Evolutionary conservation across 352 stramenopile species (phyloP).

Genomic region (Globisporangium paddicum): DNA sequence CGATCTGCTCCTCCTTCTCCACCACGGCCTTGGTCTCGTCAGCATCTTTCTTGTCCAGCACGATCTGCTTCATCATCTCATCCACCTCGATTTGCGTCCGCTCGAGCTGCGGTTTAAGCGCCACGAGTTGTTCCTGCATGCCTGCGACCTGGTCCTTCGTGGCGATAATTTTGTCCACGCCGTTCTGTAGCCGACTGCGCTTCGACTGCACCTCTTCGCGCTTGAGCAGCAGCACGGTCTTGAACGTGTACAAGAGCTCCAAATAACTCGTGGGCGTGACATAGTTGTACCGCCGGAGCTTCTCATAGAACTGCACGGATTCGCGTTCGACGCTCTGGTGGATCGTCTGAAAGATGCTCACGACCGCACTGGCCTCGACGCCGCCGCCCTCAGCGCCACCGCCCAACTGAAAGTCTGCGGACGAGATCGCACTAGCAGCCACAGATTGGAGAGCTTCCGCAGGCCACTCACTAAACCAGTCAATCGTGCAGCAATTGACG

Average conservation of each 20-base stretch:
- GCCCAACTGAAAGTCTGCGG: conserved; percentile 61
- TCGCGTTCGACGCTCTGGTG: conserved; percentile 88
- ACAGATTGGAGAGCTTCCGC: conserved; percentile 80
- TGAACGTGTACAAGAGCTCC: conserved; percentile 92
- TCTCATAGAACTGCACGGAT: conserved; percentile 81
- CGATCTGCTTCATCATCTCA: conserved; percentile 93
- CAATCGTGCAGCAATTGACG: conserved; percentile 87
- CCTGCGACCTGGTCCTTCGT: conserved; percentile 91
- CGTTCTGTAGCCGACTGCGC: conserved; percentile 84
- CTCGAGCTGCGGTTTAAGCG: conserved; percentile 90
- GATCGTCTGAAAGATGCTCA: conserved; percentile 82
- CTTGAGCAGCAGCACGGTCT: conserved; percentile 85
- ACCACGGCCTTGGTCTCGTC: conserved; percentile 90
- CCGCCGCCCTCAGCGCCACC: conserved; percentile 19
- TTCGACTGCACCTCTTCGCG: conserved; percentile 86
- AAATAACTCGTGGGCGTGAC: conserved; percentile 94
- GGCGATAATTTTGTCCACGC: conserved; percentile 91
- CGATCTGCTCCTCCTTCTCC: conserved; percentile 89
- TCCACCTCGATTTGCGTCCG: conserved; percentile 92
- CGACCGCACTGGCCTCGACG: conserved; percentile 41
- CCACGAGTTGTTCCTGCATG: conserved; percentile 90
- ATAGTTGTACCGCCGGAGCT: conserved; percentile 90
- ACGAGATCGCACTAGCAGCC: conserved; percentile 53
- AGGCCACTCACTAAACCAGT: conserved; percentile 89
- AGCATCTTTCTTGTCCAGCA: conserved; percentile 88